A percentile compares a stretch with the other conserved stretches of the same genome.
Evolutionary conservation across 805 yeast genomes (phyloP).

Genomic region (Wickerhamomyces queroliae): DNA sequence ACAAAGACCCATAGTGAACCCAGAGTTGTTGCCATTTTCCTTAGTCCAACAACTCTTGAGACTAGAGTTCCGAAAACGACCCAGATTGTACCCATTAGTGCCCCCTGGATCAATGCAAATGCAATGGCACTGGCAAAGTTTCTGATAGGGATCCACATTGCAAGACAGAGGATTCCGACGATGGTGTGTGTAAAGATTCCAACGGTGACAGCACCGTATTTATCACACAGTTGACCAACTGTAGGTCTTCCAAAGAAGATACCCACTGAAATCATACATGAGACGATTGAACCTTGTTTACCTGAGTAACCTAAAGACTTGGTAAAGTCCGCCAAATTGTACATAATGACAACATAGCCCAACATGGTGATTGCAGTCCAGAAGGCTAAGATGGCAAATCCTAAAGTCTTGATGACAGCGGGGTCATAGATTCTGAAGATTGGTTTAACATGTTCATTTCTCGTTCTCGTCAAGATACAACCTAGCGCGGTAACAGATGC

Average conservation of each 20-base stretch:
- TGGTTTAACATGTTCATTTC: conserved; percentile 31
- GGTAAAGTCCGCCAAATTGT: conserved; percentile 55
- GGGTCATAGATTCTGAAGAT: conserved; percentile 35
- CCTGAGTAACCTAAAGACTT: conserved; percentile 51
- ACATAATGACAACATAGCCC: conserved; percentile 56
- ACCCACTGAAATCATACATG: conserved; percentile 58
- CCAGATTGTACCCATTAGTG: conserved; percentile 57
- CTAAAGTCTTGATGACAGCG: conserved; percentile 31
- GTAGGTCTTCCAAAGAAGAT: conserved; percentile 49
- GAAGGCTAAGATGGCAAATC: conserved; percentile 34
- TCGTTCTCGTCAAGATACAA: conserved; percentile 29
- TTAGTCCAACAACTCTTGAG: conserved; percentile 48
- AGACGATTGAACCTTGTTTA: conserved; percentile 48
- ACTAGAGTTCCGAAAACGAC: conserved; percentile 46
- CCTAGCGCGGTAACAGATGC: conserved; percentile 28
- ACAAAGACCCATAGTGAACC: conserved; percentile 48
- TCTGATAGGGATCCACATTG: conserved; percentile 55
- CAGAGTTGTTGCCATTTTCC: conserved; percentile 41
- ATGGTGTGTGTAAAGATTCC: conserved; percentile 31
- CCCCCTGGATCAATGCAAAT: conserved; percentile 48
- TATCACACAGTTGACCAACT: conserved; percentile 46
- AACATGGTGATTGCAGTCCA: conserved; percentile 44
- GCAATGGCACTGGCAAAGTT: conserved; percentile 50
- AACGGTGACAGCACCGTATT: conserved; percentile 45
- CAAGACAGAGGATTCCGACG: conserved; percentile 36